Percentiles rank a stretch among this genome's conserved stretches.
These are phyloP conservation scores for Saturnispora sekii DNA, from an alignment of 805 yeast genomes.

Conservation along the genomic window DNA sequence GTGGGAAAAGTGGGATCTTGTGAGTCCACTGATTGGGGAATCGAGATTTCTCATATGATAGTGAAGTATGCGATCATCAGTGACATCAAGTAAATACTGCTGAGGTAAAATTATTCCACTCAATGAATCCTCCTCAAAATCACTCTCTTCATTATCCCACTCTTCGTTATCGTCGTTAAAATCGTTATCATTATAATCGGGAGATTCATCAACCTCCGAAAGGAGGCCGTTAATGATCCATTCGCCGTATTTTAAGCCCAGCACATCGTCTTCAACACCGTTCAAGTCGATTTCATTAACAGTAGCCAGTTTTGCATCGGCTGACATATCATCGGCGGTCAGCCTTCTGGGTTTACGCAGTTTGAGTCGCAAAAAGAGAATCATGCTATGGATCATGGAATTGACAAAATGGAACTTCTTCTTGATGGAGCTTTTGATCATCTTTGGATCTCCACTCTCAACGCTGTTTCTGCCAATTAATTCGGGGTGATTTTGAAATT, in stretches of 20 bases:
- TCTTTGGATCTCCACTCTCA: background rate
- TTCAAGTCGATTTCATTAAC: background rate
- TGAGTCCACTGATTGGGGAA: slow-evolving; percentile 9
- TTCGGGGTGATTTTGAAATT: slow-evolving; percentile 22
- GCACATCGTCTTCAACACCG: slow-evolving; percentile 5
- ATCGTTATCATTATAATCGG: background rate
- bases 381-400: too few species aligned
- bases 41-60: slow-evolving; percentile 18
- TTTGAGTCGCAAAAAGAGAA: too few species aligned
- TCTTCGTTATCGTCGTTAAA: background rate
- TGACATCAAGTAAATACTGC: too few species aligned
- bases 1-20: slow-evolving; percentile 23
- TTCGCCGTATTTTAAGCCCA: slow-evolving; percentile 2
- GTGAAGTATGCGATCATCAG: slow-evolving; percentile 23
- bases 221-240: background rate
- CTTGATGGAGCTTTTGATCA: too few species aligned
- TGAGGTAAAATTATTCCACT: slow-evolving; percentile 12
- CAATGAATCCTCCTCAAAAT: slow-evolving; percentile 6
- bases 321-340: background rate
- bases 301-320: background rate
- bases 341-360: too few species aligned
- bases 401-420: too few species aligned
- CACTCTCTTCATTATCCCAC: background rate
- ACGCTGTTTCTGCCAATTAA: slow-evolving; percentile 4
- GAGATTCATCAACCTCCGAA: slow-evolving; percentile 1